Evolutionary conservation across 176 grass and related monocot genomes (phyloP).

Genomic region (Oryza glumipatula): DNA sequence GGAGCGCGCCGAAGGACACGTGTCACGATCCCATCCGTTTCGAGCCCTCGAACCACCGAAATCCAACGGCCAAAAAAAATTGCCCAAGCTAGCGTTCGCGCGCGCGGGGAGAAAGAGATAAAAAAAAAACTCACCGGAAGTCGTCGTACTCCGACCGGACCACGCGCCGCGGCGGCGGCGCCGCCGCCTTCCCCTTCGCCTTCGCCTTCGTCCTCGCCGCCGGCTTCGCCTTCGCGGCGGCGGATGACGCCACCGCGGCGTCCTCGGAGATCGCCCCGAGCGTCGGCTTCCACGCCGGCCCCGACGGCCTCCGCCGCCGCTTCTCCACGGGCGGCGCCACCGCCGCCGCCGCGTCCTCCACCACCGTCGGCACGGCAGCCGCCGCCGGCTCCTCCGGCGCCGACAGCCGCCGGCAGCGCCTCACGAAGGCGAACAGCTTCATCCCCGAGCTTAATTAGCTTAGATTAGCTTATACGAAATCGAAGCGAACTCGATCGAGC

Average conservation of each 20-base stretch:
- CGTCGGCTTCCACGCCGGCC: constrained; percentile 67
- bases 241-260: constrained; percentile 22
- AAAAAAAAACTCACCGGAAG: constrained; percentile 56
- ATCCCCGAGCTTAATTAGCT: constrained; percentile 9
- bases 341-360: too few relatives aligned
- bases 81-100: too few relatives aligned
- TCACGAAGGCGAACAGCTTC: constrained; percentile 60
- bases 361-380: too few relatives aligned
- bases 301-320: constrained; percentile 43
- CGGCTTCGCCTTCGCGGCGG: not conserved
- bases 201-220: constrained; percentile 21
- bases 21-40: not conserved
- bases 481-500: not conserved
- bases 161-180: constrained; percentile 31
- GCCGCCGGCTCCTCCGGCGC: not conserved
- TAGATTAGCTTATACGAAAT: not conserved
- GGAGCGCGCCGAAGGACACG: constrained; percentile 5
- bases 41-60: fast-evolving
- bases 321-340: constrained; percentile 40
- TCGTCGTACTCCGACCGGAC: constrained; percentile 52
- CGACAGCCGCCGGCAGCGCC: constrained; percentile 35
- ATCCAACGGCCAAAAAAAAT: constrained; percentile 22
- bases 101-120: too few relatives aligned
- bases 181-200: not conserved
- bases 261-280: constrained; percentile 75